Conservation (phyloP, 2,329 filamentous ascomycete genomes). For the Cladosporium velox region DNA sequence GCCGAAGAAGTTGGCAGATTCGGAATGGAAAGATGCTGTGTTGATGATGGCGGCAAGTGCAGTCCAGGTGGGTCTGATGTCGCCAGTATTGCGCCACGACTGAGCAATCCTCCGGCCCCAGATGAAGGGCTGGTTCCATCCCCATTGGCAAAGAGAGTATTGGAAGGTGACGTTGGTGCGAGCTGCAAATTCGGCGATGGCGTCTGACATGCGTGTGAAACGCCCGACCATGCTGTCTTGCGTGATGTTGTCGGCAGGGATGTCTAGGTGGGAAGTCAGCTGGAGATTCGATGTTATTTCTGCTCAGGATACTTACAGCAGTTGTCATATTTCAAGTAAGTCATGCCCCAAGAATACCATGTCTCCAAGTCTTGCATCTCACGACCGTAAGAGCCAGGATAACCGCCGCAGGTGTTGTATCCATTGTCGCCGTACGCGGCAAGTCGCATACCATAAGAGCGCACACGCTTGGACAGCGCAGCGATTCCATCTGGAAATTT, state of each 20-base stretch:
- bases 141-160: slow-evolving; percentile 29
- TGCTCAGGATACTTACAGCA: slow-evolving; percentile 22
- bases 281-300: not conserved
- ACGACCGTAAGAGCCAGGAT: slow-evolving; percentile 29
- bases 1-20: slow-evolving; percentile 27
- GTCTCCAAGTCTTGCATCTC: slow-evolving; percentile 29
- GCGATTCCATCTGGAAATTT: slow-evolving; percentile 26
- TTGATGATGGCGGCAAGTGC: slow-evolving; percentile 32
- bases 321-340: slow-evolving; percentile 33
- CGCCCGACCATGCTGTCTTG: slow-evolving; percentile 34
- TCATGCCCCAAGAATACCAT: slow-evolving; percentile 28
- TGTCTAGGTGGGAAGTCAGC: slow-evolving; percentile 16
- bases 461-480: slow-evolving; percentile 18
- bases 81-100: slow-evolving; percentile 27
- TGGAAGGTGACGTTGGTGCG: slow-evolving; percentile 23
- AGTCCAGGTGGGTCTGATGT: slow-evolving; percentile 33
- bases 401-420: slow-evolving; percentile 30
- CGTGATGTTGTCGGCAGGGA: slow-evolving; percentile 34
- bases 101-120: slow-evolving; percentile 26
- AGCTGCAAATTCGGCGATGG: slow-evolving; percentile 30
- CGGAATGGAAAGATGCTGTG: slow-evolving; percentile 30
- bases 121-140: slow-evolving; percentile 26
- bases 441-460: slow-evolving; percentile 23
- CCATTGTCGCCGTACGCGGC: slow-evolving; percentile 27
- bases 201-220: slow-evolving; percentile 32